Percentiles rank a stretch among this genome's conserved stretches.
phyloP scores from a whole-genome alignment of 2,329 filamentous ascomycete genomes.

The Epichloe sibirici region DNA sequence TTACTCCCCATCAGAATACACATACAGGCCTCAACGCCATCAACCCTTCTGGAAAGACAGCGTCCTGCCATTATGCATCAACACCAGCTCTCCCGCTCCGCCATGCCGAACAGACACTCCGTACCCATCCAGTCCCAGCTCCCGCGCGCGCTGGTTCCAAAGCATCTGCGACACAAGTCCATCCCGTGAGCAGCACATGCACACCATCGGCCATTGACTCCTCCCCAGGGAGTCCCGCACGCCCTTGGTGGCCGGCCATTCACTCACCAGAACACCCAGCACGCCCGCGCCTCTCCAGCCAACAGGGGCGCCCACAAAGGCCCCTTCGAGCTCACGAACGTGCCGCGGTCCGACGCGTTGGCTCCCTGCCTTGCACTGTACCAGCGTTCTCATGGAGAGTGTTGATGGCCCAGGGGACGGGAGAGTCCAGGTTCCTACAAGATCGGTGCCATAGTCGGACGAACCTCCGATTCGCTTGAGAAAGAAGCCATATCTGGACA shows the following conservation, averaged over 20 bases:
- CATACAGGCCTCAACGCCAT: neutral
- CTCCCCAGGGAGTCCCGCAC: slow-evolving; percentile 59
- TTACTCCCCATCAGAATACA: neutral
- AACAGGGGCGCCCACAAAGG: slow-evolving; percentile 59
- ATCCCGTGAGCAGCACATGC: slow-evolving; percentile 45
- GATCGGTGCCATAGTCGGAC: slow-evolving; percentile 61
- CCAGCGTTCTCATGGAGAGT: slow-evolving; percentile 29
- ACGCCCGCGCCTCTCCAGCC: slow-evolving; percentile 57
- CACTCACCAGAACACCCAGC: slow-evolving; percentile 59
- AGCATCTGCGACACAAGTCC: slow-evolving; percentile 55
- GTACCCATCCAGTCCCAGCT: slow-evolving; percentile 49
- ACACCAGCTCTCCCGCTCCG: slow-evolving; percentile 25
- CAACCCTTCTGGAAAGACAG: slow-evolving; percentile 9
- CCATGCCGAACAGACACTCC: slow-evolving; percentile 36
- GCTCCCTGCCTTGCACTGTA: slow-evolving; percentile 58
- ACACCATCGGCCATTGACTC: slow-evolving; percentile 61
- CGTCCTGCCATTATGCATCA: slow-evolving; percentile 38
- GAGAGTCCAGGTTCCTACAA: slow-evolving; percentile 58
- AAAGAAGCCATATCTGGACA: slow-evolving; percentile 50
- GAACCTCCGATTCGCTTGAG: slow-evolving; percentile 53
- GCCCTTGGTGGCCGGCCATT: slow-evolving; percentile 62
- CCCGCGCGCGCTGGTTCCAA: slow-evolving; percentile 56
- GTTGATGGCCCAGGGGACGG: slow-evolving; percentile 20
- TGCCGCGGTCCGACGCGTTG: slow-evolving; percentile 42
- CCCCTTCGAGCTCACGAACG: slow-evolving; percentile 68